Evolutionary conservation across 164 flowering plant genomes (phyloP).

Genomic region (Umbellularia californica): DNA sequence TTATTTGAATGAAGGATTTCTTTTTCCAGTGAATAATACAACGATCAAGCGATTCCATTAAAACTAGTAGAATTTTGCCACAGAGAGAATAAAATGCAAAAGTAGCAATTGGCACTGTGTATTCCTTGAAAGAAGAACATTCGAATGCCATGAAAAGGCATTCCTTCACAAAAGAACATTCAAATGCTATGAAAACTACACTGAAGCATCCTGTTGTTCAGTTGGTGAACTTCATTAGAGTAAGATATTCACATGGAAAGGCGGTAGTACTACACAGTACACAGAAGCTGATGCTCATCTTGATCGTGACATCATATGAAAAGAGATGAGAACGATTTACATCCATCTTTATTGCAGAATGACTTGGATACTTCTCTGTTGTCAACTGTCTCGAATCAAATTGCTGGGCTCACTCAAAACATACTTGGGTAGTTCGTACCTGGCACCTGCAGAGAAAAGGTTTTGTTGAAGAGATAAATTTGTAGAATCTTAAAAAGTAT

Average conservation of each 20-base stretch:
- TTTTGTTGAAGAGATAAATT: neutral
- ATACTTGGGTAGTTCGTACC: constrained; percentile 80
- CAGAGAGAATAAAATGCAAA: neutral
- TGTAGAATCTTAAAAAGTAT: neutral
- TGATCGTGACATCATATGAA: neutral
- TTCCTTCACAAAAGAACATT: neutral
- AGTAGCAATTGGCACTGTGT: neutral
- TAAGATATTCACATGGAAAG: neutral
- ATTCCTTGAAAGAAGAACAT: neutral
- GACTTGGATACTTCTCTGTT: constrained; percentile 7
- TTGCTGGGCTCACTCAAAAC: constrained; percentile 88
- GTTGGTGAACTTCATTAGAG: neutral
- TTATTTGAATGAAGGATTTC: too few relatives aligned
- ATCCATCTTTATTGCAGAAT: constrained; percentile 18
- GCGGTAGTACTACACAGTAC: neutral
- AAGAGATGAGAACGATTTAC: constrained; percentile 34
- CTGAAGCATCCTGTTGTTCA: neutral
- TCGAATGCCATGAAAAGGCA: neutral
- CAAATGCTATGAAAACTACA: neutral
- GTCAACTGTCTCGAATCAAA: constrained; percentile 48
- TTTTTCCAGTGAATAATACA: too few relatives aligned
- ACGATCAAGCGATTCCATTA: too few relatives aligned
- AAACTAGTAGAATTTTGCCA: too few relatives aligned
- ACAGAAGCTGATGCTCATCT: constrained; percentile 1
- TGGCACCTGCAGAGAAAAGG: constrained; percentile 59